Evolutionary conservation across 164 flowering plant species (phyloP).

Genomic region (Brasenia schreberi): DNA sequence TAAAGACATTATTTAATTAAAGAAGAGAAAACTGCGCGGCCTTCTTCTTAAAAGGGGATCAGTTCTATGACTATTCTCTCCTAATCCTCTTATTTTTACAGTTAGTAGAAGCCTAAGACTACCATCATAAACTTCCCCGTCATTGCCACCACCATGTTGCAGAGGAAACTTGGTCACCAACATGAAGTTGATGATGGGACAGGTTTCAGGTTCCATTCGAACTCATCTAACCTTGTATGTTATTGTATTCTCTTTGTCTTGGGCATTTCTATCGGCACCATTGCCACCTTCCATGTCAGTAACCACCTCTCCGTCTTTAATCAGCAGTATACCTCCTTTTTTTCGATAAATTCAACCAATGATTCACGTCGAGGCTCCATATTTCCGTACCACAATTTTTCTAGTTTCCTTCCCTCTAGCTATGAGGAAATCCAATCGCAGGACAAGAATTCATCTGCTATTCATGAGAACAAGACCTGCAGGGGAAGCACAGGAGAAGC

Average conservation of each 20-base stretch:
- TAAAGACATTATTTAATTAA: too few species aligned
- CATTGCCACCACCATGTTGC: not conserved
- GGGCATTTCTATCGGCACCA: not conserved
- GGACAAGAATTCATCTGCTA: too few species aligned
- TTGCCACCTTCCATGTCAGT: not conserved
- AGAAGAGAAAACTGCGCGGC: too few species aligned
- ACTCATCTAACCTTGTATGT: not conserved
- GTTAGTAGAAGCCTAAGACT: not conserved
- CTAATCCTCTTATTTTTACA: not conserved
- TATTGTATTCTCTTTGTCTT: slow-evolving; percentile 3
- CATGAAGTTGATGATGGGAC: not conserved
- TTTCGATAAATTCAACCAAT: too few species aligned
- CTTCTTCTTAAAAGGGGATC: too few species aligned
- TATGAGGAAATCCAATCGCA: too few species aligned
- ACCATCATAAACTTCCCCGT: not conserved
- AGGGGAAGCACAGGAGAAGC: not conserved
- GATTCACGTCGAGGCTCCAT: too few species aligned
- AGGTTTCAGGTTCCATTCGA: not conserved
- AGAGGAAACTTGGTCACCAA: not conserved
- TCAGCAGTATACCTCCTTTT: not conserved
- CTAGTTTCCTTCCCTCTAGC: too few species aligned
- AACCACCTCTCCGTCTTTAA: not conserved
- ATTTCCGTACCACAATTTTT: too few species aligned
- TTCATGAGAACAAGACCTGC: too few species aligned
- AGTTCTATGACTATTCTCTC: not conserved